These are phyloP conservation scores for Oryza glaberrima DNA, from an alignment of 176 grass and related monocot genomes.

Conservation along the genomic window DNA sequence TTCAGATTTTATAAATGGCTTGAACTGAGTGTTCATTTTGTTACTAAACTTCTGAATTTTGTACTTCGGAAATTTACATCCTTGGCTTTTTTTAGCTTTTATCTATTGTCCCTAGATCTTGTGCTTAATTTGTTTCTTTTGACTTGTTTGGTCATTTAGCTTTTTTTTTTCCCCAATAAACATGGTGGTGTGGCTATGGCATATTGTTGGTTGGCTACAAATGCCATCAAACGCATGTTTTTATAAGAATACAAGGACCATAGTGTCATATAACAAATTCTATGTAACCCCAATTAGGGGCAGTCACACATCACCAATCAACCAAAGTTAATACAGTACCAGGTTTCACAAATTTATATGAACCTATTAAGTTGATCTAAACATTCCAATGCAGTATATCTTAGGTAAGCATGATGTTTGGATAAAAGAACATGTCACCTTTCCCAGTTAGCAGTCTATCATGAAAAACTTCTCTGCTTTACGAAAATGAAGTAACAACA, in stretches of 20 bases:
- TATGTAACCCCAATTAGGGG: not conserved
- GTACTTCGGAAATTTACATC: not conserved
- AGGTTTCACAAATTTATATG: not conserved
- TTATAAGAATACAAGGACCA: not conserved
- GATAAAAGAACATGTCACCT: not conserved
- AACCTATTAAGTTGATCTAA: not conserved
- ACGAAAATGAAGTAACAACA: not conserved
- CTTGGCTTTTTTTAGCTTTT: not conserved
- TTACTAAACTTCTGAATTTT: slow-evolving; percentile 14
- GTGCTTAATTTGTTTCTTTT: not conserved
- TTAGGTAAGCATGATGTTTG: not conserved
- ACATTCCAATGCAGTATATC: not conserved
- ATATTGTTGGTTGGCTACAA: not conserved
- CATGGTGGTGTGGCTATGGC: not conserved
- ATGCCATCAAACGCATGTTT: not conserved
- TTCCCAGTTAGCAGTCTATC: not conserved
- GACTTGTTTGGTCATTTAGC: not conserved
- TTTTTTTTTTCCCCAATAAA: not conserved
- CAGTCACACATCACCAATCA: not conserved
- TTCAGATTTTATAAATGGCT: not conserved
- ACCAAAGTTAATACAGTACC: not conserved
- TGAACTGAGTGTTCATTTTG: not conserved
- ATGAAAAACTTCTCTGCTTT: slow-evolving; percentile 8
- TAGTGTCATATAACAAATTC: not conserved
- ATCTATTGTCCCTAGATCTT: not conserved